Conservation (phyloP, 495 filamentous ascomycete species). For the Penicillium atrosanguineum region DNA sequence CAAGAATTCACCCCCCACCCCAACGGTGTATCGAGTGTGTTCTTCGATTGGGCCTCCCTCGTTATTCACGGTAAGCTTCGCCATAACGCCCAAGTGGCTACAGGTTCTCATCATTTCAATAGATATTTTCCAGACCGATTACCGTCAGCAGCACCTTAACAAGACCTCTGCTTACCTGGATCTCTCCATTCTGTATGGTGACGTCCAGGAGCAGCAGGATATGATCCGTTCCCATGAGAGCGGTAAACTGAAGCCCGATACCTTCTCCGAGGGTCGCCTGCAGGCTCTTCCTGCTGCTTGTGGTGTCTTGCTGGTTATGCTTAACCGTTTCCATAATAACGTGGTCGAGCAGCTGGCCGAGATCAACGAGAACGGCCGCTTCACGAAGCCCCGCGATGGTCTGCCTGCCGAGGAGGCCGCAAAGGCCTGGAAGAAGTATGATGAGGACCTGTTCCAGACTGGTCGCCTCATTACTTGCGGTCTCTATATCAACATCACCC, state of each 20-base stretch:
- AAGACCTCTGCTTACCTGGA: constrained; percentile 60
- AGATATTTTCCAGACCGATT: constrained; percentile 61
- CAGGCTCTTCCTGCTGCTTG: constrained; percentile 56
- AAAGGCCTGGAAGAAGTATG: constrained; percentile 68
- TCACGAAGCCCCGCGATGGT: constrained; percentile 54
- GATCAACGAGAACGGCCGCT: constrained; percentile 72
- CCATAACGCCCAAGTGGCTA: too few relatives aligned
- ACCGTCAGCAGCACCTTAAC: constrained; percentile 49
- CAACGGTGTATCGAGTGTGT: constrained; percentile 57
- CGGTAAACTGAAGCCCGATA: constrained; percentile 58
- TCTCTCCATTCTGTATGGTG: constrained; percentile 57
- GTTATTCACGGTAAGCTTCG: constrained; percentile 49
- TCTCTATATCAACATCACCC: constrained; percentile 79
- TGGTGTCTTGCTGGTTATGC: constrained; percentile 56
- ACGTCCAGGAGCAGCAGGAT: constrained; percentile 55
- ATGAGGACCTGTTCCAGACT: constrained; percentile 84
- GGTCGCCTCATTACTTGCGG: constrained; percentile 76
- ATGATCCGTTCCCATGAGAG: constrained; percentile 54
- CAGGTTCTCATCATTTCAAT: constrained; percentile 5
- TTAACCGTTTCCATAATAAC: constrained; percentile 74
- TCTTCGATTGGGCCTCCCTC: constrained; percentile 58
- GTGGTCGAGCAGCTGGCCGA: constrained; percentile 64
- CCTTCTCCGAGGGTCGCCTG: constrained; percentile 54
- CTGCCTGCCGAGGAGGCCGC: constrained; percentile 48
- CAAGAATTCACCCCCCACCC: constrained; percentile 53